Conservation (phyloP, 306 rosid species). For the Vigna unguiculata region DNA sequence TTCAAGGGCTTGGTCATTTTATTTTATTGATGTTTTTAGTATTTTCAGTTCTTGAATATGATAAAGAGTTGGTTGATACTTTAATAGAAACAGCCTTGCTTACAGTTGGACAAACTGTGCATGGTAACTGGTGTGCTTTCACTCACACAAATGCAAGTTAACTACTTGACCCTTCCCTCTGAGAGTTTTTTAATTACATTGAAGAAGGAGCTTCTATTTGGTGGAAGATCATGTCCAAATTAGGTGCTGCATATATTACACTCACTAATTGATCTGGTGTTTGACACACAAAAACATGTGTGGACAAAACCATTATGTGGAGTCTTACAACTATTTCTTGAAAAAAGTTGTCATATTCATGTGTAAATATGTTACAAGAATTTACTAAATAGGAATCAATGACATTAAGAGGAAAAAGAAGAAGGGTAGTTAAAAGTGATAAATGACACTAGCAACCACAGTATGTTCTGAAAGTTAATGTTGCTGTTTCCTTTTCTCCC, state of each 20-base stretch:
- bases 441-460: slow-evolving; percentile 17
- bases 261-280: slow-evolving; percentile 15
- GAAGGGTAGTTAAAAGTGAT: background rate
- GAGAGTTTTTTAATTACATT: slow-evolving; percentile 31
- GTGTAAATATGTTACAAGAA: background rate
- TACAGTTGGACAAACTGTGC: slow-evolving; percentile 42
- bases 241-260: slow-evolving; percentile 32
- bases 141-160: slow-evolving; percentile 4
- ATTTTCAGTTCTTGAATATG: slow-evolving; percentile 39
- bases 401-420: background rate
- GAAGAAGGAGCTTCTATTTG: slow-evolving; percentile 6
- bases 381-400: background rate
- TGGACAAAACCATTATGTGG: slow-evolving; percentile 22
- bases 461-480: background rate
- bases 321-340: slow-evolving; percentile 15
- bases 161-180: slow-evolving; percentile 29
- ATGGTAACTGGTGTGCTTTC: background rate
- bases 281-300: slow-evolving; percentile 33
- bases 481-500: background rate
- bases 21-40: background rate
- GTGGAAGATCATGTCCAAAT: slow-evolving; percentile 34
- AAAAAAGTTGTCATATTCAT: background rate
- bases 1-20: slow-evolving; percentile 16
- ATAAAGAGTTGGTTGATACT: slow-evolving; percentile 40
- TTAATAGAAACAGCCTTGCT: slow-evolving; percentile 49